phyloP scores from a whole-genome alignment of 1,284 basidiomycete species.

The Malassezia japonica region DNA sequence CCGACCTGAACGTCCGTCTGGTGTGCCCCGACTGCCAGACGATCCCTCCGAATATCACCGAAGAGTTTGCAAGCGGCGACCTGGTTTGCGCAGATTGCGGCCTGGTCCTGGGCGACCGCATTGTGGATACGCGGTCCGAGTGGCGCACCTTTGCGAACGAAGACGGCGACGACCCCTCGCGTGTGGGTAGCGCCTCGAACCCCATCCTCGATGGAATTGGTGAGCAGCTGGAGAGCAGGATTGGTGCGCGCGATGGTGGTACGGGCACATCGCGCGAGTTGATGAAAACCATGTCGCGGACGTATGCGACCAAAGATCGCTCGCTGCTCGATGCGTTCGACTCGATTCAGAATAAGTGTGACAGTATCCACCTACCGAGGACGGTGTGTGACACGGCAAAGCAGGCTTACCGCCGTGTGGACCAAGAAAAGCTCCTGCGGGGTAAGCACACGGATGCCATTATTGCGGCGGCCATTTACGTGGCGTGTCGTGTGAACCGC shows the following conservation, averaged over 20 bases:
- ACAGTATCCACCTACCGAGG: slow-evolving; percentile 86
- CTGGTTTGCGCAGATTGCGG: slow-evolving; percentile 95
- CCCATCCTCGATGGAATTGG: slow-evolving; percentile 80
- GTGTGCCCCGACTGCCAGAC: slow-evolving; percentile 82
- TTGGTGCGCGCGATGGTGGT: slow-evolving; percentile 87
- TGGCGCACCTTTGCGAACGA: slow-evolving; percentile 98
- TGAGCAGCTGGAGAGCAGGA: slow-evolving; percentile 84
- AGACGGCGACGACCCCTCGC: slow-evolving; percentile 90
- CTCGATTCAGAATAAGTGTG: slow-evolving; percentile 84
- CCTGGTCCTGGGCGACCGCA: slow-evolving; percentile 83
- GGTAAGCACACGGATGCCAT: slow-evolving; percentile 86
- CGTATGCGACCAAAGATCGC: slow-evolving; percentile 63
- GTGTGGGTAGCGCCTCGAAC: slow-evolving; percentile 92
- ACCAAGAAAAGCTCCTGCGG: slow-evolving; percentile 83
- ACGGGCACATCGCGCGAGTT: slow-evolving; percentile 83
- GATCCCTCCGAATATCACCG: slow-evolving; percentile 83
- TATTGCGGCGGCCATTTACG: slow-evolving; percentile 95
- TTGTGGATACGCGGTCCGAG: slow-evolving; percentile 96
- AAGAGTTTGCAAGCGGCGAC: slow-evolving; percentile 95
- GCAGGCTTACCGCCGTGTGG: slow-evolving; percentile 89
- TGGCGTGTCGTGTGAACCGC: slow-evolving; percentile 86
- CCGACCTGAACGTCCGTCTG: slow-evolving; percentile 40
- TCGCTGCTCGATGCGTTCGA: slow-evolving; percentile 78
- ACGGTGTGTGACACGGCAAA: slow-evolving; percentile 90
- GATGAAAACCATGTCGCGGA: slow-evolving; percentile 73